phyloP scores from a whole-genome alignment of 768 basidiomycete genomes.

The Lanmaoa pseudosensibilis region DNA sequence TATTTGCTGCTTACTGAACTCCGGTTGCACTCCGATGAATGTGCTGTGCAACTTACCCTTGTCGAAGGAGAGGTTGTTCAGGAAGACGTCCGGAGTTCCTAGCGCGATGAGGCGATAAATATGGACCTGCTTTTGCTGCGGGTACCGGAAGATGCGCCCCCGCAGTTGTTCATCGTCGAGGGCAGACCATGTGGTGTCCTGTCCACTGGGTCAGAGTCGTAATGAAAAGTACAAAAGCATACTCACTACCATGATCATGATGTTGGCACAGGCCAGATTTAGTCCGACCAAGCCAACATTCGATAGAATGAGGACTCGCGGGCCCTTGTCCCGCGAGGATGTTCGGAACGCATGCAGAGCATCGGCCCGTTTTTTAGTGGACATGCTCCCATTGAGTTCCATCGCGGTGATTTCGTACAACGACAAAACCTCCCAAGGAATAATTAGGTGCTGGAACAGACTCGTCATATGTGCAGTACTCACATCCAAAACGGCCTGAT shows the following conservation, averaged over 20 bases:
- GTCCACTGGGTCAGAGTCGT: too few relatives aligned
- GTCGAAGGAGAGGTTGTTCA: conserved; percentile 26
- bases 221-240: too few relatives aligned
- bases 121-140: conserved; percentile 15
- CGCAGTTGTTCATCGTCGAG: conserved; percentile 20
- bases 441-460: too few relatives aligned
- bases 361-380: too few relatives aligned
- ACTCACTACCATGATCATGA: too few relatives aligned
- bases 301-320: conserved; percentile 12
- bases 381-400: too few relatives aligned
- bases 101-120: conserved; percentile 17
- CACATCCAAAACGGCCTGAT: conserved; percentile 1
- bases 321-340: too few relatives aligned
- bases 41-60: conserved; percentile 1
- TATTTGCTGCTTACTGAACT: too few relatives aligned
- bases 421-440: too few relatives aligned
- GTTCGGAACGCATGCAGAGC: too few relatives aligned
- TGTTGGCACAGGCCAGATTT: conserved; percentile 13
- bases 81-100: conserved; percentile 14
- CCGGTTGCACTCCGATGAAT: background rate
- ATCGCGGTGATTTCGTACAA: too few relatives aligned
- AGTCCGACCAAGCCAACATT: conserved; percentile 13
- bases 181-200: conserved; percentile 27
- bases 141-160: conserved; percentile 13
- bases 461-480: too few relatives aligned